phyloP scores from a whole-genome alignment of 148 eudicot genomes.

The Nepenthes gracilis region DNA sequence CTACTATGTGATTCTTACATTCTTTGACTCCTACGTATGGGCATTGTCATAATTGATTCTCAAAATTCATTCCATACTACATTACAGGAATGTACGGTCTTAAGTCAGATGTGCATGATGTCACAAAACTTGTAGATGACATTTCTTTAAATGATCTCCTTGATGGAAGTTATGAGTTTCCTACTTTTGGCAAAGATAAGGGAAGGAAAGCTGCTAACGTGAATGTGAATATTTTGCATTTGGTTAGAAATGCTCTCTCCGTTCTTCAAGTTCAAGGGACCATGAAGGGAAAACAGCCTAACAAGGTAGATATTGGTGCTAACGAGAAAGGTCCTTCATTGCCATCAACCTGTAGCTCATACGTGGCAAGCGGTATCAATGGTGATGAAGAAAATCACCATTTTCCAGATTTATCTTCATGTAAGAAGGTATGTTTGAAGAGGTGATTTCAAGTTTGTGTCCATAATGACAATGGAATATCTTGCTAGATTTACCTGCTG shows the following conservation, averaged over 20 bases:
- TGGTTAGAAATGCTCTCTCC: conserved; percentile 57
- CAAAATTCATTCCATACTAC: no score
- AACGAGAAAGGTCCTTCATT: conserved; percentile 21
- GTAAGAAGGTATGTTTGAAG: conserved; percentile 38
- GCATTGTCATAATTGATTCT: no score
- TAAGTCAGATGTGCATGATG: conserved; percentile 57
- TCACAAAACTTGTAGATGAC: conserved; percentile 57
- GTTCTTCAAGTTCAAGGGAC: conserved; percentile 40
- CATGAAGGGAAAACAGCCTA: conserved; percentile 28
- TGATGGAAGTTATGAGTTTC: conserved; percentile 48
- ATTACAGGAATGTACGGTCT: conserved; percentile 58
- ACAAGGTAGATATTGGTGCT: conserved; percentile 28
- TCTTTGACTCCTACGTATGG: no score
- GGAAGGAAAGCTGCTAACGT: conserved; percentile 37
- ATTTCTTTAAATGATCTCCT: conserved; percentile 70
- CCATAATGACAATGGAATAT: background rate
- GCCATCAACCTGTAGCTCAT: conserved; percentile 21
- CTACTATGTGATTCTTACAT: no score
- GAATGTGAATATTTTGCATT: conserved; percentile 37
- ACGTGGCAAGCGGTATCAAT: conserved; percentile 24
- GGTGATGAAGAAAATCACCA: conserved; percentile 25
- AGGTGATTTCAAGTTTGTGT: background rate
- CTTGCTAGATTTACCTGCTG: background rate
- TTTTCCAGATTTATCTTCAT: conserved; percentile 24
- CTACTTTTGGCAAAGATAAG: conserved; percentile 50